A percentile compares a stretch with the other conserved stretches of the same genome.
Conservation (phyloP, 2,329 filamentous ascomycete species). For the Xenoacremonium recifei region DNA sequence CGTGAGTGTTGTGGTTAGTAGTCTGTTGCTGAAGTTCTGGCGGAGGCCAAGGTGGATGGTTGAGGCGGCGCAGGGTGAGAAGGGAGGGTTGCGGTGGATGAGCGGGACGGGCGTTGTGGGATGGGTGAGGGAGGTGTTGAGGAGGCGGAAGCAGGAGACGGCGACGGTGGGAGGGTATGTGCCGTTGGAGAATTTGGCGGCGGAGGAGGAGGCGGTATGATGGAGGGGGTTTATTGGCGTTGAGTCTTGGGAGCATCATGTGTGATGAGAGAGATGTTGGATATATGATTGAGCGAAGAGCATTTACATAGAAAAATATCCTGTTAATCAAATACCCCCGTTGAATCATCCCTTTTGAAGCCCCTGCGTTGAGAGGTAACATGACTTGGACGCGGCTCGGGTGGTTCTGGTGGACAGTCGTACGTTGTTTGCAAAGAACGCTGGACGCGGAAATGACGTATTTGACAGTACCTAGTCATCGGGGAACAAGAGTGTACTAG, state of each 20-base stretch:
- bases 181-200: slow-evolving; percentile 53
- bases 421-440: no score
- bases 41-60: slow-evolving; percentile 84
- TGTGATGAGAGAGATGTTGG: neutral
- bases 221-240: neutral
- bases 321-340: no score
- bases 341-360: no score
- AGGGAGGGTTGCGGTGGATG: slow-evolving; percentile 43
- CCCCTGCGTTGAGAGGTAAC: no score
- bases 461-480: no score
- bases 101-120: slow-evolving; percentile 42
- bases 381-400: no score
- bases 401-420: no score
- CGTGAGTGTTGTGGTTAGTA: slow-evolving; percentile 85
- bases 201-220: slow-evolving; percentile 12
- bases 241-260: no score
- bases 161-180: slow-evolving; percentile 60
- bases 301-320: no score
- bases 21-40: slow-evolving; percentile 85
- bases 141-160: slow-evolving; percentile 35
- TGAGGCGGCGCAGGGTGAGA: slow-evolving; percentile 61
- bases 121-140: slow-evolving; percentile 40
- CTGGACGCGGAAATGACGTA: no score
- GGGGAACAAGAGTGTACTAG: no score
- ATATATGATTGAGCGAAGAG: neutral